Percentiles rank a stretch among this genome's conserved stretches.
phyloP scores from a whole-genome alignment of 2,329 filamentous ascomycete genomes.

The Drechslera avenae region DNA sequence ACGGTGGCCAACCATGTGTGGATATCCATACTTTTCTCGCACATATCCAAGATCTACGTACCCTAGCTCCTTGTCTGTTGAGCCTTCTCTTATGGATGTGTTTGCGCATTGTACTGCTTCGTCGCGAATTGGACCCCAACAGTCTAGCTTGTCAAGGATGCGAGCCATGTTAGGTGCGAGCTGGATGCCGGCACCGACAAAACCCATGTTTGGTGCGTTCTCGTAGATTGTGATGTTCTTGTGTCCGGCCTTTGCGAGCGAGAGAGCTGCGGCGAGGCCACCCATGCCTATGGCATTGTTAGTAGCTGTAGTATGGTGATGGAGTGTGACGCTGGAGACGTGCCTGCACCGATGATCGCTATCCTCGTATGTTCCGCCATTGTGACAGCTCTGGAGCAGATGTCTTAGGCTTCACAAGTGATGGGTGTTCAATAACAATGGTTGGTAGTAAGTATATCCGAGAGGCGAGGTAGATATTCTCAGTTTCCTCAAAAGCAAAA shows the following conservation, averaged over 20 bases:
- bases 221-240: slow-evolving; percentile 75
- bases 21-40: slow-evolving; percentile 69
- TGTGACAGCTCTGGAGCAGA: neutral
- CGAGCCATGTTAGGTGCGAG: slow-evolving; percentile 81
- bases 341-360: slow-evolving; percentile 44
- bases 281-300: slow-evolving; percentile 69
- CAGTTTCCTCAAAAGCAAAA: no score
- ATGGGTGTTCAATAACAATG: no score
- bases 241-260: slow-evolving; percentile 78
- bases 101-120: slow-evolving; percentile 73
- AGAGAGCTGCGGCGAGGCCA: slow-evolving; percentile 72
- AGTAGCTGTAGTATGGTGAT: slow-evolving; percentile 2
- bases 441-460: no score
- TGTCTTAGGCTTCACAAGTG: neutral
- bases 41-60: slow-evolving; percentile 74
- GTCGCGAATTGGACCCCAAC: slow-evolving; percentile 71
- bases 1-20: slow-evolving; percentile 81
- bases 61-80: slow-evolving; percentile 70
- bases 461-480: no score
- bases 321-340: neutral
- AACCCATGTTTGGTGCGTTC: slow-evolving; percentile 72
- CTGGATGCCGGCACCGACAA: slow-evolving; percentile 85
- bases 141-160: slow-evolving; percentile 73
- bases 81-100: slow-evolving; percentile 76
- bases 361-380: slow-evolving; percentile 42